These are phyloP conservation scores for Cytospora leucostoma DNA, from an alignment of 2,329 filamentous ascomycete genomes.

Conservation along the genomic window DNA sequence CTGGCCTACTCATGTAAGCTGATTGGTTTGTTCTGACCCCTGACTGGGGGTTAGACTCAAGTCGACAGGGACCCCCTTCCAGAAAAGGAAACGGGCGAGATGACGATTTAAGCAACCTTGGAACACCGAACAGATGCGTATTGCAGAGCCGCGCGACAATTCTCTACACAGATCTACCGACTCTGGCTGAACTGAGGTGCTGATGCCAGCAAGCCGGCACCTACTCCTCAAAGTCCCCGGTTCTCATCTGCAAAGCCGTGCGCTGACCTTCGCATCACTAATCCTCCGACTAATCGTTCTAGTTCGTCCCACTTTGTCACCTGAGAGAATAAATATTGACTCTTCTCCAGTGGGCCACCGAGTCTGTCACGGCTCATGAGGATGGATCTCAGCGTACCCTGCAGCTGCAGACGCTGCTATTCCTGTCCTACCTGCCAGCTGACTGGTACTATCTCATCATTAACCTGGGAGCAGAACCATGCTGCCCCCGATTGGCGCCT, in stretches of 20 bases:
- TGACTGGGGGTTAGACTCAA: slow-evolving; percentile 3
- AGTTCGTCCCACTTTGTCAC: slow-evolving; percentile 5
- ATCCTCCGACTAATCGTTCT: background rate
- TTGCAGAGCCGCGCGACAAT: slow-evolving; percentile 19
- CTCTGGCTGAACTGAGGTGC: background rate
- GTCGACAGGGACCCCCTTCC: background rate
- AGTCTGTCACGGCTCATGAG: background rate
- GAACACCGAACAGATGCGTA: background rate
- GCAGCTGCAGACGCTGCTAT: slow-evolving; percentile 20
- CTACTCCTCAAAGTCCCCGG: background rate
- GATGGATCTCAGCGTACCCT: slow-evolving; percentile 10
- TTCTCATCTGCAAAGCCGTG: slow-evolving; percentile 1
- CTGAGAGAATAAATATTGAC: slow-evolving; percentile 8
- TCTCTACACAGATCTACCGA: background rate
- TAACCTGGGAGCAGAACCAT: slow-evolving; percentile 2
- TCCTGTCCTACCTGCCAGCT: slow-evolving; percentile 9
- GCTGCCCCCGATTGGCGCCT: slow-evolving; percentile 5
- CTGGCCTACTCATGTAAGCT: slow-evolving; percentile 10
- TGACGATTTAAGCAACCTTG: too few relatives aligned
- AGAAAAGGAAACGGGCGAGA: too few relatives aligned
- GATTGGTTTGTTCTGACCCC: slow-evolving; percentile 10
- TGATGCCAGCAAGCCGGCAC: background rate
- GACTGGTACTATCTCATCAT: background rate
- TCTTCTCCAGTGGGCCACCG: background rate
- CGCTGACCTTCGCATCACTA: slow-evolving; percentile 3